Evolutionary conservation across 208 protist species (phyloP).

Genomic region (Leishmania lainsoni): DNA sequence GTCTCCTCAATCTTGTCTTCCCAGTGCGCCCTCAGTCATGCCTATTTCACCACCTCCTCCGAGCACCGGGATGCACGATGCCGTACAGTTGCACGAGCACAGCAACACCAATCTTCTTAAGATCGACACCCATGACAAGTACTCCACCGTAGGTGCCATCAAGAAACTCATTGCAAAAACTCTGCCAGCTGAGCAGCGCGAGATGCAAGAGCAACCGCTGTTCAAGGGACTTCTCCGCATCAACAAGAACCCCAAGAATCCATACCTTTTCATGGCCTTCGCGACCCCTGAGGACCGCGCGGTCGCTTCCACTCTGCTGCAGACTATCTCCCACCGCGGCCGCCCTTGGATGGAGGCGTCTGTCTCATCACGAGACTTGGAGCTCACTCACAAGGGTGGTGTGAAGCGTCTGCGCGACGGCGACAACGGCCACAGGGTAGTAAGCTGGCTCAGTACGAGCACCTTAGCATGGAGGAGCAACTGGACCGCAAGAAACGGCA

Average conservation of each 20-base stretch:
- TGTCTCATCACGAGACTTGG: slow-evolving; percentile 62
- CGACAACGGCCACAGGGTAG: slow-evolving; percentile 21
- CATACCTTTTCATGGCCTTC: slow-evolving; percentile 83
- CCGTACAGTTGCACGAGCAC: slow-evolving; percentile 61
- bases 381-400: slow-evolving; percentile 80
- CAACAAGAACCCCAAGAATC: slow-evolving; percentile 85
- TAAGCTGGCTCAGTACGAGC: slow-evolving; percentile 78
- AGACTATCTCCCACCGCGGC: slow-evolving; percentile 52
- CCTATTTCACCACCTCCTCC: slow-evolving; percentile 11
- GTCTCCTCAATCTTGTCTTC: slow-evolving; percentile 9
- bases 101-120: slow-evolving; percentile 90
- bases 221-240: slow-evolving; percentile 80
- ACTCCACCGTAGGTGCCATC: slow-evolving; percentile 73
- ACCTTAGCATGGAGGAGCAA: slow-evolving; percentile 75
- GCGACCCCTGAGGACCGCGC: slow-evolving; percentile 55
- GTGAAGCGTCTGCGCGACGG: slow-evolving; percentile 55
- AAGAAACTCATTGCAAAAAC: slow-evolving; percentile 80
- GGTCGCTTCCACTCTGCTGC: slow-evolving; percentile 48
- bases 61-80: slow-evolving; percentile 7
- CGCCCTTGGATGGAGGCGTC: slow-evolving; percentile 57
- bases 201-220: slow-evolving; percentile 43
- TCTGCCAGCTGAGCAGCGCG: slow-evolving; percentile 28
- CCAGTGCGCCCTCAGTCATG: slow-evolving; percentile 6
- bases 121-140: slow-evolving; percentile 86
- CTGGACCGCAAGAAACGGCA: slow-evolving; percentile 71